Evolutionary conservation across 2,329 filamentous ascomycete species (phyloP).

Genomic region (Microsporum canis): DNA sequence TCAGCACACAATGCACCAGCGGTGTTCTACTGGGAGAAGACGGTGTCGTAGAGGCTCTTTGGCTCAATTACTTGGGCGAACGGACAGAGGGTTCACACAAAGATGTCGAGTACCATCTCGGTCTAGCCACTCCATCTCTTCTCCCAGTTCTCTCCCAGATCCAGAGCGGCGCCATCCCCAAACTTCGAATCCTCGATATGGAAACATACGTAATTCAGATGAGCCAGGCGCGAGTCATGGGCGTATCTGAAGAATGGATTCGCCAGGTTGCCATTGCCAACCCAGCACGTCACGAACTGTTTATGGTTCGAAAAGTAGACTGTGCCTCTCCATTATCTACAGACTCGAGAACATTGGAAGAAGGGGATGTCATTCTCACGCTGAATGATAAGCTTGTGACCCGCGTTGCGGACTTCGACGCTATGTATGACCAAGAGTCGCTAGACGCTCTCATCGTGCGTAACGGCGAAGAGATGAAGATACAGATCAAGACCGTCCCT

Average conservation of each 20-base stretch:
- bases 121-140: conserved; percentile 75
- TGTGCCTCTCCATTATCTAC: conserved; percentile 42
- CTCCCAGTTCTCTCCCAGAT: conserved; percentile 83
- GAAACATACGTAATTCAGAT: conserved; percentile 94
- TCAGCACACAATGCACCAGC: conserved; percentile 84
- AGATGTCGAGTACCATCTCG: conserved; percentile 93
- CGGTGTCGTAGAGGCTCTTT: conserved; percentile 85
- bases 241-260: conserved; percentile 92
- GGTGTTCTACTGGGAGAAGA: conserved; percentile 84
- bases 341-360: conserved; percentile 56
- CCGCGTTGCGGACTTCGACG: conserved; percentile 78
- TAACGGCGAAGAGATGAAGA: conserved; percentile 63
- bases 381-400: conserved; percentile 89
- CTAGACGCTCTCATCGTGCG: conserved; percentile 81
- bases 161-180: conserved; percentile 61
- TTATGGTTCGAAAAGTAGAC: conserved; percentile 91
- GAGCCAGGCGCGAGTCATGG: conserved; percentile 95
- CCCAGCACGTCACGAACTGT: conserved; percentile 85
- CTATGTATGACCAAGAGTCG: conserved; percentile 84
- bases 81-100: conserved; percentile 65
- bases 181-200: conserved; percentile 80
- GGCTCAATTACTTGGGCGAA: conserved; percentile 94
- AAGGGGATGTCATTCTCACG: conserved; percentile 86
- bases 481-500: conserved; percentile 72
- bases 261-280: conserved; percentile 79